Base-by-base conservation (phyloP, 176 grass and related monocot genomes). In the Oropetium thomaeum region DNA sequence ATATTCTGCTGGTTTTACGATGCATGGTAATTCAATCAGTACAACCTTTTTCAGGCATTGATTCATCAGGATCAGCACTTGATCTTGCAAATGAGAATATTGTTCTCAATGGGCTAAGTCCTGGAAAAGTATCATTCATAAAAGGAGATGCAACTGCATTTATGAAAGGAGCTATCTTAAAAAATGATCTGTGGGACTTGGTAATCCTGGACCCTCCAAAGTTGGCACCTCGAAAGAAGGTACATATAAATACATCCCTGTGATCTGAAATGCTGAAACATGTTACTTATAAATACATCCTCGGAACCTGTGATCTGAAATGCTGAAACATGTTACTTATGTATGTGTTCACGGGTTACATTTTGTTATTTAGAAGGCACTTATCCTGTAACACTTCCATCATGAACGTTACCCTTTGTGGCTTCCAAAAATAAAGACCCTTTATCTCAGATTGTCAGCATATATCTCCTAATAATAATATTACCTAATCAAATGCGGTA, bases 201-300 rank as follows among this genome's bases (percentile, higher is more conserved):
- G 89, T 98, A 79, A 88, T 98, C 54, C 89, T 98, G 64, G 95
- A 98, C 58, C 95, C 95, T 79, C 91, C 95, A 77, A 98, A 98
- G 76, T 76, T 98, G 75, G 95, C 91, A 67, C 95, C 95, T 34
- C 77, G 86, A 47, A 98, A 85, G 76, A 98, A 94, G 91, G 95
- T 98, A 71, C 19, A 49, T 76, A n/a, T 75, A 49, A 48, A 16
- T 29, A 7, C 38, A 13, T 55, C 38, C 25, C 33, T 45, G 22
- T 5, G 7, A 62, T 33, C 15, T 20, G 12, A 62, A 69, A 1
- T 31, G 0, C 4, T 13, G 19, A 72, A 59, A 47, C 58, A 76
- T 58, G 47, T 38, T 75, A 65, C 58, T 48, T 55, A 38, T 39
- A 49, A 48, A 16, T 29, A 7, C 38, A 13, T 55, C 38, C 16